Evolutionary conservation across 768 basidiomycete genomes (phyloP), one percentile per base, ranked within the genome.

Genomic region (Artomyces pyxidatus): DNA sequence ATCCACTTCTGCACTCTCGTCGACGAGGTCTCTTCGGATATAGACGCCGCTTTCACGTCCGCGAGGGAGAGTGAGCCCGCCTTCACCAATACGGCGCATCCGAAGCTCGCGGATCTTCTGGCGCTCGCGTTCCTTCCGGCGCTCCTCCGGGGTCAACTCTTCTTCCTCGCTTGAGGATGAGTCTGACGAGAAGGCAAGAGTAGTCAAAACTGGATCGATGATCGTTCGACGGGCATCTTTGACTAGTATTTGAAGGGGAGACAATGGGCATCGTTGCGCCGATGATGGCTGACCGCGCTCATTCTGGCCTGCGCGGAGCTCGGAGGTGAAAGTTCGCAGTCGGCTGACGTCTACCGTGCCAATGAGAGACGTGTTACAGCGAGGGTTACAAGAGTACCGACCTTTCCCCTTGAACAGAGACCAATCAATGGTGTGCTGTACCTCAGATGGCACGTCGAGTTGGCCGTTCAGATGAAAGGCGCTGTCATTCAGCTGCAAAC

Each of bases 361-460:
- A 51, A 25, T 29, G 46, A 47, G 37, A 19, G 21, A 10, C n/a
- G 25, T 25, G 27, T 10, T 8, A 27, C 12, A 37, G 16, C 3
- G 9, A n/a, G 22, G 6, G 40, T 10, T n/a, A 35, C 4, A 21
- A n/a, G n/a, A 22, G 48, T 30, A 61, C 69, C 43, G 59, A 87
- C 85, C 84, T 56, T 69, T 68, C 6, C 70, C 68, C 9, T 72
- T 68, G 59, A 80, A 87, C 1, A 75, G 58, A 10, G 71, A 62
- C 87, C 86, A 89, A 54, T 87, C 70, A 40, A 88, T 68, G 27
- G 71, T 70, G 49, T 71, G 61, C 3, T 78, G 77, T 5, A 77
- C 58, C 1, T 60, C 57, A 2, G 76, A 66, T 21, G 68, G 65
- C 28, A 72, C 71, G 47, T 76, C 74, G 0, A 64, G 60, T 43